Percentiles rank a stretch among this genome's conserved stretches.
These are phyloP conservation scores for Coemansia sp. DNA, from an alignment of 192 early-diverging fungal species.

Conservation along the genomic window DNA sequence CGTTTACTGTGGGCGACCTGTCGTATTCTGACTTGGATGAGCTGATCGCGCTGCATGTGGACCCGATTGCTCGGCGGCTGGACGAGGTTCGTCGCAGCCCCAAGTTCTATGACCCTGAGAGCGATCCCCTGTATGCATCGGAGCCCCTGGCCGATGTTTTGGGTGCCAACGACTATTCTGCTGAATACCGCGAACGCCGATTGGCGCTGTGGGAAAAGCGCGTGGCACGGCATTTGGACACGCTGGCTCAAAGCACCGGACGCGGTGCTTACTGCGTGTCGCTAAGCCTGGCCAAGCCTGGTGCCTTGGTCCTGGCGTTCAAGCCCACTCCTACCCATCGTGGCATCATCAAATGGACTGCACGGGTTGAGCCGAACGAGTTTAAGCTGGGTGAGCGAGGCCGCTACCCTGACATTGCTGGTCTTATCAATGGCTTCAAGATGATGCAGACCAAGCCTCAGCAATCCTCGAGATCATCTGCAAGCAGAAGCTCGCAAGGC, in stretches of 20 bases:
- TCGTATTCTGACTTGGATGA: slow-evolving; percentile 89
- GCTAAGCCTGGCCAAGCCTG: slow-evolving; percentile 62
- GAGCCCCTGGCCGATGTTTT: slow-evolving; percentile 31
- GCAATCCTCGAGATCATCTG: too few relatives aligned
- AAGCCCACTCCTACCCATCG: slow-evolving; percentile 66
- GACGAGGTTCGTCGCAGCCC: slow-evolving; percentile 65
- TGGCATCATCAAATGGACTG: slow-evolving; percentile 63
- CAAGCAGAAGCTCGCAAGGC: too few relatives aligned
- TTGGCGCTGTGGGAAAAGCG: slow-evolving; percentile 48
- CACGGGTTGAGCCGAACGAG: slow-evolving; percentile 74
- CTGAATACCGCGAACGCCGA: slow-evolving; percentile 20
- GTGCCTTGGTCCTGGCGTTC: slow-evolving; percentile 74
- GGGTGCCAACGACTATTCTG: slow-evolving; percentile 22
- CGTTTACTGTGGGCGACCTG: slow-evolving; percentile 64
- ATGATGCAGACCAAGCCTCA: slow-evolving; percentile 55
- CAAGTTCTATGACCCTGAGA: slow-evolving; percentile 73
- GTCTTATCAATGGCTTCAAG: slow-evolving; percentile 76
- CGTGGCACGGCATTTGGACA: slow-evolving; percentile 50
- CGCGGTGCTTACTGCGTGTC: slow-evolving; percentile 83
- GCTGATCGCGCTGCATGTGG: slow-evolving; percentile 84
- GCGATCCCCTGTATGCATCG: slow-evolving; percentile 57
- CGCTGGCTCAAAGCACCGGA: slow-evolving; percentile 56
- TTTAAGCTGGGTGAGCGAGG: slow-evolving; percentile 68
- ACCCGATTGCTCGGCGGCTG: slow-evolving; percentile 72
- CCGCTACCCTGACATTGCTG: slow-evolving; percentile 66